A percentile compares a stretch with the other conserved stretches of the same genome.
These are phyloP conservation scores for Cymbopogon citratus DNA, from an alignment of 176 grass and related monocot species.

Conservation along the genomic window DNA sequence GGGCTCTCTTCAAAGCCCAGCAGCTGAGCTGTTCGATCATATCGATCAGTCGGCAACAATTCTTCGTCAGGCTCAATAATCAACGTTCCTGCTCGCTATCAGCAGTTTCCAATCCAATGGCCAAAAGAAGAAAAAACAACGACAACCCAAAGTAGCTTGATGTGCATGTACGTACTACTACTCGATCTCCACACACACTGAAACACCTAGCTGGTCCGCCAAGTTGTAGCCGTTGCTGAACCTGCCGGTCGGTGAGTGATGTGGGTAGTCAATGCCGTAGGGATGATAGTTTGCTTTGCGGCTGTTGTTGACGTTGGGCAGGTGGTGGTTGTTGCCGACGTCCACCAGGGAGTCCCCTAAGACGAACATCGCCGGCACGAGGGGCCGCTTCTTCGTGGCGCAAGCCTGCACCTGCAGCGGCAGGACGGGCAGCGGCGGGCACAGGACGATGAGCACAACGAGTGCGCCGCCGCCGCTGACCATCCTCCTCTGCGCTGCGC, in stretches of 20 bases:
- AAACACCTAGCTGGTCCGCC: slow-evolving; percentile 73
- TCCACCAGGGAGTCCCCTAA: slow-evolving; percentile 88
- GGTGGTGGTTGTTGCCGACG: slow-evolving; percentile 83
- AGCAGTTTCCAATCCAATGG: not conserved
- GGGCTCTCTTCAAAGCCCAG: slow-evolving; percentile 71
- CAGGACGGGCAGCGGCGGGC: slow-evolving; percentile 23
- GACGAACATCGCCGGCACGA: slow-evolving; percentile 70
- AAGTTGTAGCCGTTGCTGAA: slow-evolving; percentile 91
- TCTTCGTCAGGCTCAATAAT: not conserved
- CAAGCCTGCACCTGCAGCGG: not conserved
- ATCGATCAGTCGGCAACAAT: not conserved
- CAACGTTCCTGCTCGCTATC: not conserved
- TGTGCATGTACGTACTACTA: no score
- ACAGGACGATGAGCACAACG: not conserved
- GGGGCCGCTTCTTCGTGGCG: not conserved
- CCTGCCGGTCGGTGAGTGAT: slow-evolving; percentile 48
- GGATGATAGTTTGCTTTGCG: slow-evolving; percentile 52
- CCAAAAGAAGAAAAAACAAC: no score
- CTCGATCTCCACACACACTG: no score
- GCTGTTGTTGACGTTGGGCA: not conserved
- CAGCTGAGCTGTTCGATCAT: slow-evolving; percentile 25
- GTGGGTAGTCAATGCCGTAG: slow-evolving; percentile 53
- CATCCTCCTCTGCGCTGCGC: not conserved
- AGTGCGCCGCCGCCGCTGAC: not conserved
- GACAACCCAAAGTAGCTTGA: no score